Evolutionary conservation across 768 basidiomycete genomes (phyloP), one percentile per base, ranked within the genome.

Genomic region (Crucibulum laeve): DNA sequence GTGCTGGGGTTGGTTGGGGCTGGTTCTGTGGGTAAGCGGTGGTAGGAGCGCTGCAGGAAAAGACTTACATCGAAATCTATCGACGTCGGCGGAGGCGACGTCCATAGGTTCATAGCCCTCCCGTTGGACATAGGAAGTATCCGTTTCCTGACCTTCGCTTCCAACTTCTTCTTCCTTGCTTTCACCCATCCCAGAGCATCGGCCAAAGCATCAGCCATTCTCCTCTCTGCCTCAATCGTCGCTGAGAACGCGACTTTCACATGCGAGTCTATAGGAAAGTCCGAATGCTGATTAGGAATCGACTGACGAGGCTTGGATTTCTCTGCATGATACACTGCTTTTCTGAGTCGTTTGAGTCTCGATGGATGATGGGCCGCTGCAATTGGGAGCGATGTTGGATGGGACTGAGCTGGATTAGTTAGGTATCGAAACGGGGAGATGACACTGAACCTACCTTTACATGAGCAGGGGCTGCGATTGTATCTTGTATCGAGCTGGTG

Each of bases 311-410:
- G 19, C n/a, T 42, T 45, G 15, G 26, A 30, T 7, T 30, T 46
- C 5, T 48, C 43, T 42, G 44, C 37, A 3, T 42, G 42, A 26
- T 68, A 63, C 4, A 69, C 22, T 2, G 62, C 51, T 38, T 55
- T 59, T 2, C 61, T 55, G 10, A 72, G 48, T 45, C 59, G 60
- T 25, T 61, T 60, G 10, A 74, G 42, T 33, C 64, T 48, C 1
- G 55, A 44, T 0, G 71, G 74, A 44, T 76, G 72, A 43, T 70
- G 71, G 0, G 75, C 74, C 11, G 74, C 75, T 21, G 73, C 70
- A 19, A 73, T 57, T 2, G 72, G 74, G 8, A 73, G 62, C 24
- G 63, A 60, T 8, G 46, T n/a, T 23, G 53, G 50, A 5, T 25
- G 17, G 22, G 25, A 24, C 5, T 36, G 15, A 26, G 17, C 7